phyloP scores from a whole-genome alignment of 1,284 basidiomycete genomes.

The Fomitopsis betulina region DNA sequence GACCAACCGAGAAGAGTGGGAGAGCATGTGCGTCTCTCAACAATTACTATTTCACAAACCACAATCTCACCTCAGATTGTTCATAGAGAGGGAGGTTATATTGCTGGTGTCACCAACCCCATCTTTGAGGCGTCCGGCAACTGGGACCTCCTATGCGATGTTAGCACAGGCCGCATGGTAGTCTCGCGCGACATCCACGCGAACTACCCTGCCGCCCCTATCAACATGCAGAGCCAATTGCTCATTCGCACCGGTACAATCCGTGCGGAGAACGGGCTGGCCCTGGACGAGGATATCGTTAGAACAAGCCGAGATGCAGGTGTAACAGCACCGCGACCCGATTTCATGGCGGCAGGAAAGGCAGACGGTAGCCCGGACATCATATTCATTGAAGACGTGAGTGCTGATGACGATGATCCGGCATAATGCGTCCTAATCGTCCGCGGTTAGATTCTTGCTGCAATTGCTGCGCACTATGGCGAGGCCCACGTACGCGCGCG shows the following conservation, averaged over 20 bases:
- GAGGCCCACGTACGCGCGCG: slow-evolving; percentile 76
- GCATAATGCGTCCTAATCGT: background rate
- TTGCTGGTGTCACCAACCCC: slow-evolving; percentile 95
- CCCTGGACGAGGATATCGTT: slow-evolving; percentile 59
- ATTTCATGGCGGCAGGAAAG: slow-evolving; percentile 42
- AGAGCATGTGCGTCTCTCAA: slow-evolving; percentile 63
- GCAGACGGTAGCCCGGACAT: slow-evolving; percentile 67
- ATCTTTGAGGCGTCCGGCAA: slow-evolving; percentile 84
- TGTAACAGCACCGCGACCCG: slow-evolving; percentile 34
- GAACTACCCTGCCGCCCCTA: slow-evolving; percentile 46
- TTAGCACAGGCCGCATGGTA: slow-evolving; percentile 81
- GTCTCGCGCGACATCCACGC: slow-evolving; percentile 80
- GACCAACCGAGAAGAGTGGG: slow-evolving; percentile 84
- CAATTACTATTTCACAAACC: background rate
- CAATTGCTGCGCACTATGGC: slow-evolving; percentile 73
- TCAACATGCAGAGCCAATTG: slow-evolving; percentile 37
- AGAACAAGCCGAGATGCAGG: slow-evolving; percentile 33
- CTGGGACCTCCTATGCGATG: slow-evolving; percentile 93
- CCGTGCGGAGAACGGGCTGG: slow-evolving; percentile 54
- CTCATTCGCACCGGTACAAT: slow-evolving; percentile 53
- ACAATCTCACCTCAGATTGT: too few species aligned
- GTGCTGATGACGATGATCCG: slow-evolving; percentile 25
- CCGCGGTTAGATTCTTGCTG: slow-evolving; percentile 50
- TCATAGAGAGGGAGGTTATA: slow-evolving; percentile 71
- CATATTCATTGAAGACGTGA: slow-evolving; percentile 88